Evolutionary conservation across 1,139 yeast species (phyloP).

Genomic region (Yamadazyma trypodendri): DNA sequence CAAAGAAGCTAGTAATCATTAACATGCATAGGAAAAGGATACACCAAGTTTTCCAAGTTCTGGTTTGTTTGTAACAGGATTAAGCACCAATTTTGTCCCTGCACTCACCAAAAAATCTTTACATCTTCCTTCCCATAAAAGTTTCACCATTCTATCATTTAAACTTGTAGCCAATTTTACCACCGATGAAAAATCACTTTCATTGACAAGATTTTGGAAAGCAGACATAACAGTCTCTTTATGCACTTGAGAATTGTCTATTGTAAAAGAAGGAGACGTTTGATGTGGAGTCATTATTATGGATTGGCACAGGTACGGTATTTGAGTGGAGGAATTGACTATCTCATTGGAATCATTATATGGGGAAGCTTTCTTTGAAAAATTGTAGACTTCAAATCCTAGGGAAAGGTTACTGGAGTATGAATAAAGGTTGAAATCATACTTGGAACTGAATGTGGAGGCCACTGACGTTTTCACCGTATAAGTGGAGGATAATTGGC

Average conservation of each 20-base stretch:
- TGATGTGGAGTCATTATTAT: slow-evolving; percentile 4
- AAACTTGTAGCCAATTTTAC: slow-evolving; percentile 73
- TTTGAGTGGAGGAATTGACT: slow-evolving; percentile 4
- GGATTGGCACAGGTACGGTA: slow-evolving; percentile 4
- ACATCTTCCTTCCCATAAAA: slow-evolving; percentile 87
- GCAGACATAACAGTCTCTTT: slow-evolving; percentile 50
- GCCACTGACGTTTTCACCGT: slow-evolving; percentile 77
- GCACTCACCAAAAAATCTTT: slow-evolving; percentile 78
- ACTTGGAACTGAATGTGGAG: slow-evolving; percentile 78
- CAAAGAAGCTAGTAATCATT: too few relatives aligned
- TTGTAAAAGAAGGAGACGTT: slow-evolving; percentile 17
- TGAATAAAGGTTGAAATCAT: slow-evolving; percentile 88
- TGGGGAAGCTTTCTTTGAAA: slow-evolving; percentile 19
- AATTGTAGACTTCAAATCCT: slow-evolving; percentile 81
- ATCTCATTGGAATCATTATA: slow-evolving; percentile 7
- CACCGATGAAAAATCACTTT: slow-evolving; percentile 65
- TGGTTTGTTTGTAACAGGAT: slow-evolving; percentile 30
- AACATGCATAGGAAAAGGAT: slow-evolving; percentile 33
- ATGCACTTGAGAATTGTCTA: slow-evolving; percentile 2
- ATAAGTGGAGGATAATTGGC: slow-evolving; percentile 86
- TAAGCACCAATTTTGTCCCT: slow-evolving; percentile 55
- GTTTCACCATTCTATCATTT: slow-evolving; percentile 56
- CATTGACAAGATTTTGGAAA: slow-evolving; percentile 51
- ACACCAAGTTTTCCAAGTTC: slow-evolving; percentile 41
- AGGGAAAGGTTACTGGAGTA: slow-evolving; percentile 83